Evolutionary conservation across 2,329 filamentous ascomycete species (phyloP), one percentile per base, ranked within the genome.

Genomic region (Trichothecium sympodiale): DNA sequence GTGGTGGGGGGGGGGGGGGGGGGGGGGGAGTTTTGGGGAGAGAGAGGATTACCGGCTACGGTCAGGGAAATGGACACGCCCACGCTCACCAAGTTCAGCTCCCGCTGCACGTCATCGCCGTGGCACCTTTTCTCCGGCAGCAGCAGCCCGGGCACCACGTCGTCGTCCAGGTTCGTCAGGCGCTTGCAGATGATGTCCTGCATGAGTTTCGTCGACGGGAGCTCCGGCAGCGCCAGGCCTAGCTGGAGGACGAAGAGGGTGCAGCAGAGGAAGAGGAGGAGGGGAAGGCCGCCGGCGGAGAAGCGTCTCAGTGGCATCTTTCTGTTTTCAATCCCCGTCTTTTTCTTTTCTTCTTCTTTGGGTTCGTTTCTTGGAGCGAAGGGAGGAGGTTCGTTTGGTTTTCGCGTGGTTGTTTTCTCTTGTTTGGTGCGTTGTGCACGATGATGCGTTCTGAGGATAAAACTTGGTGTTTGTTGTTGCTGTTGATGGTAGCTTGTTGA

Each of bases 141-240:
- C 15, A 45, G 33, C 7, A 17, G 27, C n/a, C 20, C 10, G 20
- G 6, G 20, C 20, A 6, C 20, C 20, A 10, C 20, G 20, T 10
- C 10, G 20, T 10, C 10, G 8, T 23, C 33, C 13, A 38, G 36
- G 17, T n/a, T n/a, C n/a, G 43, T 17, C 4, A 38, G 28, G 27
- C 45, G 46, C n/a, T n/a, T n/a, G 41, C 45, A 53, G 6, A 51
- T 38, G 8, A 50, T 46, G 28, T 48, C 39, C 29, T 53, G 50
- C 37, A 48, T 42, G 7, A 49, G 23, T 32, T 41, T 50, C 6
- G 41, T 34, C 9, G 41, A 45, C 0, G 50, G 42, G 1, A 48
- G 38, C 8, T 47, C 44, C 23, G 43, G 41, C 14, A 51, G 27
- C 4, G 47, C 46, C 15, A 52, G 39, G 4, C 47, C 42, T 3